Conservation (phyloP, 495 filamentous ascomycete species). For the Bacidia gigantensis region DNA sequence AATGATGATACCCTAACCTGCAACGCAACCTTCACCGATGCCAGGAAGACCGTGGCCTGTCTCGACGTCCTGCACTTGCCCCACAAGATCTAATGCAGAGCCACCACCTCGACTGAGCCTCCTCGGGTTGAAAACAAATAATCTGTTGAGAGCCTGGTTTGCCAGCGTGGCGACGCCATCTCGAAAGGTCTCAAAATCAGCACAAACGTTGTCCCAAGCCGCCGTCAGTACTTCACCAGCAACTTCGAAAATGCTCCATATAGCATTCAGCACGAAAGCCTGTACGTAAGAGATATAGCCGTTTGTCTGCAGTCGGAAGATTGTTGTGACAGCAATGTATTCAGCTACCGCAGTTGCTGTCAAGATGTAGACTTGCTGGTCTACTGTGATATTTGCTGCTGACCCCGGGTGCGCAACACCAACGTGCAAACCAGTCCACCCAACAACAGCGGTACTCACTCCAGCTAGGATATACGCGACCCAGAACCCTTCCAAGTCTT, state of each 20-base stretch:
- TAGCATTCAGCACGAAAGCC: neutral
- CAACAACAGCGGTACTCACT: neutral
- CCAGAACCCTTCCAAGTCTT: neutral
- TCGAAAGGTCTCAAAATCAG: neutral
- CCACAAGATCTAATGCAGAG: neutral
- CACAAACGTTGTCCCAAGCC: neutral
- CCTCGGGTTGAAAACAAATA: neutral
- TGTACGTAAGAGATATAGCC: neutral
- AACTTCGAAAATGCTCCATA: neutral
- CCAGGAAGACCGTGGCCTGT: neutral
- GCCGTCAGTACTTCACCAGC: neutral
- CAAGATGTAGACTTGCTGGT: neutral
- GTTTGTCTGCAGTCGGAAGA: neutral
- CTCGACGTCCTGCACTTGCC: neutral
- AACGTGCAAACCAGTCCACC: neutral
- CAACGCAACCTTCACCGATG: neutral
- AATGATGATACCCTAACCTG: neutral
- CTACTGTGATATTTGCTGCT: neutral
- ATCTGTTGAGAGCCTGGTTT: neutral
- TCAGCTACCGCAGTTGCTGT: neutral
- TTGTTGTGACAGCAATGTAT: neutral
- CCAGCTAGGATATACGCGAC: neutral
- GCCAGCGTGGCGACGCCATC: neutral
- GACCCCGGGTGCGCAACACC: neutral
- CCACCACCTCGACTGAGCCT: neutral